Conservation (phyloP, 306 rosid species). For the Prinsepia uniflora region DNA sequence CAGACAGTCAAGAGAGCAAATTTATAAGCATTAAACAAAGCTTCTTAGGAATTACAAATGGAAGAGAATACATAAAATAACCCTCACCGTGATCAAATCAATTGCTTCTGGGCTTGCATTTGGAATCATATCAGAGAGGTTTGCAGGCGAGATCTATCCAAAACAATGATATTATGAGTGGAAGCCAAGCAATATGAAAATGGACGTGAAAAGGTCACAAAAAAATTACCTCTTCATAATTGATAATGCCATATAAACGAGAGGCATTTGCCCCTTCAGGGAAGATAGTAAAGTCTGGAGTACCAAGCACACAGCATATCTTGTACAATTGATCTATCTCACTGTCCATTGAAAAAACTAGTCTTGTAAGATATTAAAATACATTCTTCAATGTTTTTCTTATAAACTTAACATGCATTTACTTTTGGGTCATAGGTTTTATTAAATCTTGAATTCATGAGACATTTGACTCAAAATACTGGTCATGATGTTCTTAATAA, state of each 20-base stretch:
- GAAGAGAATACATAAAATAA: slow-evolving; percentile 19
- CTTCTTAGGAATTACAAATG: slow-evolving; percentile 7
- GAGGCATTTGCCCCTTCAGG: slow-evolving; percentile 49
- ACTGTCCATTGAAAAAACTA: slow-evolving; percentile 43
- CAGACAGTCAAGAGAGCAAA: slow-evolving; percentile 18
- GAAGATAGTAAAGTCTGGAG: slow-evolving; percentile 58
- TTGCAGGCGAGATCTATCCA: slow-evolving; percentile 55
- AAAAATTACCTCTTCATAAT: slow-evolving; percentile 53
- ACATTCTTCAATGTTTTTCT: background rate
- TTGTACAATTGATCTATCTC: slow-evolving; percentile 84
- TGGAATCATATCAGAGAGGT: slow-evolving; percentile 66
- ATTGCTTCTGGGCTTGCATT: slow-evolving; percentile 75
- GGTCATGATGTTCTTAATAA: background rate
- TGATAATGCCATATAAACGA: slow-evolving; percentile 45
- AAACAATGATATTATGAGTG: slow-evolving; percentile 16
- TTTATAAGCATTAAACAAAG: slow-evolving; percentile 2
- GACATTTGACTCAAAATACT: background rate
- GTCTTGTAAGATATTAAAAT: slow-evolving; percentile 15
- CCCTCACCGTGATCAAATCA: slow-evolving; percentile 67
- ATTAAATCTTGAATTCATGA: background rate
- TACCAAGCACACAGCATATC: slow-evolving; percentile 66
- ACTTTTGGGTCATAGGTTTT: background rate
- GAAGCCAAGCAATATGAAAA: slow-evolving; percentile 9
- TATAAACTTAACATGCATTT: background rate
- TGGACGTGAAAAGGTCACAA: background rate